These are phyloP conservation scores for Endothia cerciana DNA, from an alignment of 2,329 filamentous ascomycete genomes.

Conservation along the genomic window DNA sequence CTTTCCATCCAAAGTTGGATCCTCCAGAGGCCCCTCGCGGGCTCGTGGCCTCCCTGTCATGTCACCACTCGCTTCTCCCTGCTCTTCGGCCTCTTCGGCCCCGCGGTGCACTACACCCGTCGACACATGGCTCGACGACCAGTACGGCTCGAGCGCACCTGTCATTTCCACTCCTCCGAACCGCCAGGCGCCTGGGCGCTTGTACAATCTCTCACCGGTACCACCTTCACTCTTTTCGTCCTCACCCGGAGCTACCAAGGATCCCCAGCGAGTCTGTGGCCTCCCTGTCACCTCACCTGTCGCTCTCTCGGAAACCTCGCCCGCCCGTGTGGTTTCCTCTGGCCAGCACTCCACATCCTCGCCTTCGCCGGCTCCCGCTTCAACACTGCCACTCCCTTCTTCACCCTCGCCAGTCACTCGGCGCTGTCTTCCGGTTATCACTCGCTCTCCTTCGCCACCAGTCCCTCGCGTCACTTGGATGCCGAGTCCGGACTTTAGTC, in stretches of 20 bases:
- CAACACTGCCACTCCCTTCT: neutral
- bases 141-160: slow-evolving; percentile 5
- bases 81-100: neutral
- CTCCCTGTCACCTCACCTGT: slow-evolving; percentile 4
- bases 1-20: slow-evolving; percentile 8
- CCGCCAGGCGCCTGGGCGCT: neutral
- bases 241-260: neutral
- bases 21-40: neutral
- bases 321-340: neutral
- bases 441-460: neutral
- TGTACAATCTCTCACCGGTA: neutral
- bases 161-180: slow-evolving; percentile 1
- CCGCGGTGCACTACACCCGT: neutral
- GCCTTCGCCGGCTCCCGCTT: neutral
- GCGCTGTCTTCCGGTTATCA: too few species aligned
- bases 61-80: slow-evolving; percentile 6
- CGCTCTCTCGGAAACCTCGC: neutral
- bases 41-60: slow-evolving; percentile 14
- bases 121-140: neutral
- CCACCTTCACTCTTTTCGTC: slow-evolving; percentile 18
- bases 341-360: neutral
- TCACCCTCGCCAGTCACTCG: slow-evolving; percentile 1
- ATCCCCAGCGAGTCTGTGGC: neutral
- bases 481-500: slow-evolving; percentile 1
- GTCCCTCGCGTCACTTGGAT: neutral